Percentiles rank a stretch among this genome's conserved stretches.
phyloP scores from a whole-genome alignment of 2,329 filamentous ascomycete genomes.

The Onygenales sp. region DNA sequence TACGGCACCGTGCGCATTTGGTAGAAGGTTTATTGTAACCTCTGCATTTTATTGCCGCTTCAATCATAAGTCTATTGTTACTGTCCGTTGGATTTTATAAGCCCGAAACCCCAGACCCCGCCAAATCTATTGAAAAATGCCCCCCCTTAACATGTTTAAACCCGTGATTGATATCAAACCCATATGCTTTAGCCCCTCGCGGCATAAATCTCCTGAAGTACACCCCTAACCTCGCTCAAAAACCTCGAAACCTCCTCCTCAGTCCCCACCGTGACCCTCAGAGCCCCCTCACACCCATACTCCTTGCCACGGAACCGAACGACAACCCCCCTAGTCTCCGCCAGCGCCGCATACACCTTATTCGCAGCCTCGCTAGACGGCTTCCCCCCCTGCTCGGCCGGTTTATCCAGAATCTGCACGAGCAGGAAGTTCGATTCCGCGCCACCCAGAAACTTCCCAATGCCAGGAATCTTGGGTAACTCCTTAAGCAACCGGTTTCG shows the following conservation, averaged over 20 bases:
- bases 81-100: too few relatives aligned
- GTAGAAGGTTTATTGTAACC: too few relatives aligned
- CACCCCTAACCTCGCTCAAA: slow-evolving; percentile 53
- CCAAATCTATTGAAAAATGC: neutral
- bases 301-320: slow-evolving; percentile 92
- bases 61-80: too few relatives aligned
- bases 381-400: slow-evolving; percentile 46
- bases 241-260: slow-evolving; percentile 76
- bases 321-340: slow-evolving; percentile 79
- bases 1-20: too few relatives aligned
- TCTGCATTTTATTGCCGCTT: too few relatives aligned
- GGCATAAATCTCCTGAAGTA: slow-evolving; percentile 41
- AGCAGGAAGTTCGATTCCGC: slow-evolving; percentile 79
- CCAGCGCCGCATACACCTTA: slow-evolving; percentile 72
- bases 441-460: slow-evolving; percentile 75
- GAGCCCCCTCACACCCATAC: slow-evolving; percentile 74
- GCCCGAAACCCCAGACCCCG: too few relatives aligned
- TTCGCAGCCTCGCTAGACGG: slow-evolving; percentile 72
- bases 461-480: slow-evolving; percentile 63
- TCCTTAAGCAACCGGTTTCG: slow-evolving; percentile 65
- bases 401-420: slow-evolving; percentile 69
- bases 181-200: neutral
- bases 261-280: slow-evolving; percentile 88
- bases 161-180: neutral
- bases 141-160: neutral